A percentile compares a stretch with the other conserved stretches of the same genome.
phyloP scores from a whole-genome alignment of 148 eudicot genomes.

The Oxyria digyna region DNA sequence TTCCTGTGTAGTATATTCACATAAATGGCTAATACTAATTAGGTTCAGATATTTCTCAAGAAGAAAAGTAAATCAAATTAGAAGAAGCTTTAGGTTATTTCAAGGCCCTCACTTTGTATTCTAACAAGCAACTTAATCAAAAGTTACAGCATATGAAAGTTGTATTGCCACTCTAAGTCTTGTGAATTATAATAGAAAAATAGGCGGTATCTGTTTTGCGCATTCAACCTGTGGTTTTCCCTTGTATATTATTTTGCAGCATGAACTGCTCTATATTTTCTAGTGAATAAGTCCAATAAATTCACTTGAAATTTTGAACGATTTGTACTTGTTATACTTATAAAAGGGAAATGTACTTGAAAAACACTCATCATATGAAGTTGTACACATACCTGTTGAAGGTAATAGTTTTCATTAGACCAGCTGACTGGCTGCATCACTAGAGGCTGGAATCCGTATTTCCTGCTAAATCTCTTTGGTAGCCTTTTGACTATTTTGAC shows the following conservation, averaged over 20 bases:
- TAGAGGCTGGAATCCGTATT: conserved; percentile 46
- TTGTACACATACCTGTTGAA: conserved; percentile 54
- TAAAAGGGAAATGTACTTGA: neutral
- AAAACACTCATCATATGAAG: neutral
- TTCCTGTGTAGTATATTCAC: neutral
- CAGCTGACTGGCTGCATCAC: conserved; percentile 61
- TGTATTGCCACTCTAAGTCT: neutral
- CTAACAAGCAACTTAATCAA: neutral
- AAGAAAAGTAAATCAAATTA: neutral
- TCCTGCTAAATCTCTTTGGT: conserved; percentile 57
- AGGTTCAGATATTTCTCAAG: no score
- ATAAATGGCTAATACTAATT: neutral
- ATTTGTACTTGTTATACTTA: neutral
- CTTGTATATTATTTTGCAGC: neutral
- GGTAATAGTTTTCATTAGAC: conserved; percentile 86
- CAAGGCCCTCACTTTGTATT: neutral
- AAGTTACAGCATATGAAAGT: neutral
- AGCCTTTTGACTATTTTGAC: conserved; percentile 62
- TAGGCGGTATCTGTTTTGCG: neutral
- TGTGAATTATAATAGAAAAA: neutral
- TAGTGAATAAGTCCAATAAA: neutral
- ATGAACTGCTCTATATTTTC: neutral
- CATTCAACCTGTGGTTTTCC: neutral
- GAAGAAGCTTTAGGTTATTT: neutral
- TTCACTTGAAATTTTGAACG: neutral